A percentile compares a stretch with the other conserved stretches of the same genome.
Conservation (phyloP, 106 monocot genomes). For the Gastrodia elata region DNA sequence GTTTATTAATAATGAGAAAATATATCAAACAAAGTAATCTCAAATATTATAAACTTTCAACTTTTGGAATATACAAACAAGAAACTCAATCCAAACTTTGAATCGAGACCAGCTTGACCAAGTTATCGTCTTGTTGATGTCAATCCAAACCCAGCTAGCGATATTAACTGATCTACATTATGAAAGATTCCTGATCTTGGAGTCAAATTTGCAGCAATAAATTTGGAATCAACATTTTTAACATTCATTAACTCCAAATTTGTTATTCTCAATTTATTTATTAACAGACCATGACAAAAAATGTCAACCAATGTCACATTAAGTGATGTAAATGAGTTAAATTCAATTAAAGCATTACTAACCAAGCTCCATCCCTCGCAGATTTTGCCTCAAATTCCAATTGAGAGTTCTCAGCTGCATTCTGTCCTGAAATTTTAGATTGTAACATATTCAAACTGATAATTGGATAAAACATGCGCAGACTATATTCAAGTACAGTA, state of each 20-base stretch:
- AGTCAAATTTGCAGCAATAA: no score
- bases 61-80: no score
- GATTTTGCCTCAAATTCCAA: slow-evolving; percentile 4
- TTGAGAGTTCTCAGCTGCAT: neutral
- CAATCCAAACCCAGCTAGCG: no score
- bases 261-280: neutral
- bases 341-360: neutral
- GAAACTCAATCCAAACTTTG: no score
- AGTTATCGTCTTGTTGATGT: no score
- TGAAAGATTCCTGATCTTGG: neutral
- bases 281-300: neutral
- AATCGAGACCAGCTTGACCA: no score
- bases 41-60: no score
- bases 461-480: neutral
- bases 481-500: neutral
- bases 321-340: neutral
- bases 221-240: no score
- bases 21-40: no score
- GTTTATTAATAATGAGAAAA: no score
- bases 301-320: neutral
- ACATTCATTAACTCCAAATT: no score
- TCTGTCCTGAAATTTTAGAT: slow-evolving; percentile 1
- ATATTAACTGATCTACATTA: neutral
- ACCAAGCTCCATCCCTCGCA: slow-evolving; percentile 1
- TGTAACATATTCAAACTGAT: neutral